Percentiles rank a stretch among this genome's conserved stretches.
phyloP scores from a whole-genome alignment of 352 stramenopile species.

The Globisporangium orthogonon region DNA sequence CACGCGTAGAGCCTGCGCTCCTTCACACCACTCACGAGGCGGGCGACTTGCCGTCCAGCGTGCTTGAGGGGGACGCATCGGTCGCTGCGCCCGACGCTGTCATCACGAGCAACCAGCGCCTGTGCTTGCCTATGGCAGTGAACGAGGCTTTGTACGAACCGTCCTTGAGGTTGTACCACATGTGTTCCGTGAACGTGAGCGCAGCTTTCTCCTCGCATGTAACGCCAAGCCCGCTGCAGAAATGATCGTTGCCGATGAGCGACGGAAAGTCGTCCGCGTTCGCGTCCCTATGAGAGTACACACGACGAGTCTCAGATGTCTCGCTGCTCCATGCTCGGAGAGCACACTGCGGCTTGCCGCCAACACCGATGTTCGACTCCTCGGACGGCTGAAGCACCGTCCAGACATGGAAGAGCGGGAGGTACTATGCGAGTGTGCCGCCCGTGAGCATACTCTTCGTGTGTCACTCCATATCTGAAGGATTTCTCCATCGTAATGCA shows the following conservation, averaged over 20 bases:
- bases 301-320: constrained; percentile 3
- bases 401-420: constrained; percentile 26
- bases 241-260: constrained; percentile 32
- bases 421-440: constrained; percentile 20
- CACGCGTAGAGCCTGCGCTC: constrained; percentile 26
- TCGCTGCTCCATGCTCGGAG: background rate
- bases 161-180: constrained; percentile 28
- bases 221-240: constrained; percentile 25
- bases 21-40: constrained; percentile 19
- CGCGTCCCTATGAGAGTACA: constrained; percentile 3
- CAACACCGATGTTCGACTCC: constrained; percentile 16
- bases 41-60: constrained; percentile 16
- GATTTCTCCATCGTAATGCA: constrained; percentile 28
- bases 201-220: constrained; percentile 18
- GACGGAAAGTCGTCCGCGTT: constrained; percentile 25
- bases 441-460: constrained; percentile 30
- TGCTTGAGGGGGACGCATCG: constrained; percentile 21
- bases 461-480: constrained; percentile 27
- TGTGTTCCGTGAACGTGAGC: constrained; percentile 25
- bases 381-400: constrained; percentile 15
- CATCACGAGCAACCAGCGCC: constrained; percentile 22
- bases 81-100: constrained; percentile 22
- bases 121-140: constrained; percentile 23
- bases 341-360: constrained; percentile 1
- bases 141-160: constrained; percentile 26